Evolutionary conservation across 2,329 filamentous ascomycete genomes (phyloP), one percentile per base, ranked within the genome.

Genomic region (Trichophyton benhamiae): DNA sequence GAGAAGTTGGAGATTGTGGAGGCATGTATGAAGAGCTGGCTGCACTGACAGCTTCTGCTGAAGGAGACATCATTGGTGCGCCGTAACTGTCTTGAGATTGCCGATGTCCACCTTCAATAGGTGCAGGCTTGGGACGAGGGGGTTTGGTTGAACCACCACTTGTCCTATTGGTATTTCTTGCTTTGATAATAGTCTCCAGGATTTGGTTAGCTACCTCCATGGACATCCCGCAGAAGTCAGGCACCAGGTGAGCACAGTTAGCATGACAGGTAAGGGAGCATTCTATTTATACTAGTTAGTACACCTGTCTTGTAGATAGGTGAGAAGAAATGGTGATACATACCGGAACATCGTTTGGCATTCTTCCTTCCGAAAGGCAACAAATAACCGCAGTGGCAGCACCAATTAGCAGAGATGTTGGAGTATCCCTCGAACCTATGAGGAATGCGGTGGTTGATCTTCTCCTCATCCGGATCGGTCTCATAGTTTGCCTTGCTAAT

Each of bases 401-500:
- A 99, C 94, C 94, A 99, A 72, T 97, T 99, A 68, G 94, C 94
- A 15, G 91, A 94, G 77, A 99, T 89, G 71, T 99, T 99, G 66
- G 91, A 91, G 73, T 95, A 99, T n/a, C 88, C 85, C 70, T 92
- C 86, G 80, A 97, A 99, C 60, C 94, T 87, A 82, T 99, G 94
- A 7, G 94, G 94, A 72, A 99, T 99, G 66, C 94, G 89, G 74
- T 99, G 94, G 73, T 99, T 99, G 83, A 99, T 95, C 80, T 97
- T 99, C 77, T 96, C 94, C 76, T 99, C 94, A 75, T 99, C 94
- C 22, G 94, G 92, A 73, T 99, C 94, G 4, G 90, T 95, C 75
- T 99, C 94, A 65, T 94, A 92, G 72, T 99, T 99, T 65, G 92
- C 96, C 75, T 99, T 97, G 78, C 92, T 97, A 75, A 99, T 99